These are phyloP conservation scores for Kodamaea kakaduensis DNA, from an alignment of 805 yeast genomes.

Conservation along the genomic window DNA sequence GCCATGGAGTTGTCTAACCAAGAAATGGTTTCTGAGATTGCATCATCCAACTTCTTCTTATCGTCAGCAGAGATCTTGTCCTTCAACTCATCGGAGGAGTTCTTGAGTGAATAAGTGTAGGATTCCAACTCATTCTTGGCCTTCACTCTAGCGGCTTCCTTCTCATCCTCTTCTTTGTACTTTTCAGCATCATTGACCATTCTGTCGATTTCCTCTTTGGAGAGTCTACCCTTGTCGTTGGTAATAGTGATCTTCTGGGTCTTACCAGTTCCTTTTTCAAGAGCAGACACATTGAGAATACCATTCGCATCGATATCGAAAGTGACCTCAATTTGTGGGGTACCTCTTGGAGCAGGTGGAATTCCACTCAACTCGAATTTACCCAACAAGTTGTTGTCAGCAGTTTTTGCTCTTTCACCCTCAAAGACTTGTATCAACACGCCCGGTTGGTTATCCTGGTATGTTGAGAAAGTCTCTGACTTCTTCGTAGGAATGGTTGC, in stretches of 20 bases:
- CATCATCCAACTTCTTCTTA: constrained; percentile 50
- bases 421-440: constrained; percentile 91
- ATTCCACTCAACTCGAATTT: constrained; percentile 82
- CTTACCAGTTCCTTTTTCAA: constrained; percentile 93
- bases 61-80: constrained; percentile 40
- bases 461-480: constrained; percentile 92
- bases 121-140: constrained; percentile 86
- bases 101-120: constrained; percentile 79
- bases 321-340: constrained; percentile 85
- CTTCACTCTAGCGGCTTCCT: constrained; percentile 78
- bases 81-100: constrained; percentile 52
- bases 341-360: constrained; percentile 91
- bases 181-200: constrained; percentile 98
- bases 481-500: constrained; percentile 94
- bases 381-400: constrained; percentile 87
- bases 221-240: constrained; percentile 90
- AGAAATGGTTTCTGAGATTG: constrained; percentile 37
- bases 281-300: constrained; percentile 78
- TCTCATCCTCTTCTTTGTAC: constrained; percentile 87
- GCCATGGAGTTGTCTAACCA: constrained; percentile 39
- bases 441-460: constrained; percentile 94
- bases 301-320: constrained; percentile 85
- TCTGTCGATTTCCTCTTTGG: constrained; percentile 92
- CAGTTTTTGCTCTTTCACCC: constrained; percentile 94
- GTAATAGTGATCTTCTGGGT: constrained; percentile 86